Evolutionary conservation across 164 flowering plant species (phyloP).

Genomic region (Macadamia tetraphylla): DNA sequence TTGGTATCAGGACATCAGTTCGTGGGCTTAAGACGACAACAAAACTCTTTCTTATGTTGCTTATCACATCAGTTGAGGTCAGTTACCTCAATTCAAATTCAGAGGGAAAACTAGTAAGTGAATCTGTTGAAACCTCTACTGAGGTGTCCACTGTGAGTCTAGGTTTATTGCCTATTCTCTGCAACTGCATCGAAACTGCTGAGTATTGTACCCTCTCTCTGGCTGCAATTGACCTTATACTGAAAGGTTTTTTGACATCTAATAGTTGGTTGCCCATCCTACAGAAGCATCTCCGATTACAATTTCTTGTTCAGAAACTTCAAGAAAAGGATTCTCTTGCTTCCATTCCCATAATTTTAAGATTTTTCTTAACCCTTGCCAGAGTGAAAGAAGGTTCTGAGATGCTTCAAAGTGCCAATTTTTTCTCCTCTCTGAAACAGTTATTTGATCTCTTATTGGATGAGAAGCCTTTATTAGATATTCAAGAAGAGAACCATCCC

Average conservation of each 20-base stretch:
- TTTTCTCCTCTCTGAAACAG: constrained; percentile 50
- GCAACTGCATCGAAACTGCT: constrained; percentile 36
- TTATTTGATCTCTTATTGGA: constrained; percentile 42
- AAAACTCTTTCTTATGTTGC: constrained; percentile 45
- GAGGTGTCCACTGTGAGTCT: constrained; percentile 49
- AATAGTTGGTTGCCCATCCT: constrained; percentile 79
- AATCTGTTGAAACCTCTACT: constrained; percentile 30
- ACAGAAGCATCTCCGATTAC: constrained; percentile 57
- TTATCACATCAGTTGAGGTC: constrained; percentile 45
- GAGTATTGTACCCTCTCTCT: constrained; percentile 59
- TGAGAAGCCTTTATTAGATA: constrained; percentile 21
- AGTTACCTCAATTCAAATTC: constrained; percentile 13
- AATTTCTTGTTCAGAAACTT: constrained; percentile 48
- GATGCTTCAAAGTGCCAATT: constrained; percentile 58
- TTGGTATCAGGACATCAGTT: constrained; percentile 33
- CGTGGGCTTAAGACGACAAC: constrained; percentile 28
- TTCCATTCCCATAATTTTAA: constrained; percentile 47
- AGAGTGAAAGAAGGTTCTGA: constrained; percentile 69
- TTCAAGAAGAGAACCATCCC: constrained; percentile 19
- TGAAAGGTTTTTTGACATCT: constrained; percentile 46
- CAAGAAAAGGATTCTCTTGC: constrained; percentile 38
- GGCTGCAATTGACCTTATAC: constrained; percentile 49
- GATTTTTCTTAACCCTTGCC: constrained; percentile 76
- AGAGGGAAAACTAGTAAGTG: constrained; percentile 14
- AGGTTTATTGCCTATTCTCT: constrained; percentile 68